Conservation (phyloP, 2,329 filamentous ascomycete species). For the Beauveria asiatica region DNA sequence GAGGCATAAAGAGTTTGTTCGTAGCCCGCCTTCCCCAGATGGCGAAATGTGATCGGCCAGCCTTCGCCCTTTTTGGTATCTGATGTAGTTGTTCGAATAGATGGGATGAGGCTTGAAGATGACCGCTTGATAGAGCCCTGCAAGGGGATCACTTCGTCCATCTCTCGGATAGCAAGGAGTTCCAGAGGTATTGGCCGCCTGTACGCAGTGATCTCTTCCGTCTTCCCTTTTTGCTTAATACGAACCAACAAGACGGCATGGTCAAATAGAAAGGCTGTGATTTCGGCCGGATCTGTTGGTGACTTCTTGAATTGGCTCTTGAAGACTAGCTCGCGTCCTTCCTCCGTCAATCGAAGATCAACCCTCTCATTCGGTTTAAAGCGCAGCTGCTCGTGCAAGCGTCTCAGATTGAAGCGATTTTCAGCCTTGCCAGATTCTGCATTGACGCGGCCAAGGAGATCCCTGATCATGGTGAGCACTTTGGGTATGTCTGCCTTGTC, state of each 20-base stretch:
- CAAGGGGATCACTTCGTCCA: conserved; percentile 89
- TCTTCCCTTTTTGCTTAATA: conserved; percentile 85
- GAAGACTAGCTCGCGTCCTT: conserved; percentile 85
- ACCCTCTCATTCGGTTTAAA: conserved; percentile 87
- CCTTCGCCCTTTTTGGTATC: conserved; percentile 61
- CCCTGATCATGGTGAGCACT: conserved; percentile 77
- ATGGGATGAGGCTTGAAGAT: conserved; percentile 71
- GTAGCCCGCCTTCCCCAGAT: conserved; percentile 92
- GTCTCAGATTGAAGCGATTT: conserved; percentile 92
- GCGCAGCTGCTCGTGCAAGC: conserved; percentile 83
- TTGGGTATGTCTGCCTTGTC: conserved; percentile 90
- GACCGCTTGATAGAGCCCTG: conserved; percentile 74
- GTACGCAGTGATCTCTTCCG: conserved; percentile 91
- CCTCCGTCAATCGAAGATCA: conserved; percentile 88
- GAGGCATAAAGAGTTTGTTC: conserved; percentile 83
- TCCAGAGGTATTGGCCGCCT: conserved; percentile 89
- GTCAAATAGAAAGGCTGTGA: conserved; percentile 92
- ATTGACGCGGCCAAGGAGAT: conserved; percentile 82
- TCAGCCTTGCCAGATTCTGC: conserved; percentile 93
- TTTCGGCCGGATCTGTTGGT: conserved; percentile 78
- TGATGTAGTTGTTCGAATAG: conserved; percentile 36
- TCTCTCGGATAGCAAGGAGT: conserved; percentile 85
- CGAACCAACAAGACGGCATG: conserved; percentile 88
- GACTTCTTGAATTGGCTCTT: conserved; percentile 93
- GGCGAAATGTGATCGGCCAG: conserved; percentile 91